These are phyloP conservation scores for Sporothrix pallida DNA, from an alignment of 2,329 filamentous ascomycete genomes.

Conservation along the genomic window DNA sequence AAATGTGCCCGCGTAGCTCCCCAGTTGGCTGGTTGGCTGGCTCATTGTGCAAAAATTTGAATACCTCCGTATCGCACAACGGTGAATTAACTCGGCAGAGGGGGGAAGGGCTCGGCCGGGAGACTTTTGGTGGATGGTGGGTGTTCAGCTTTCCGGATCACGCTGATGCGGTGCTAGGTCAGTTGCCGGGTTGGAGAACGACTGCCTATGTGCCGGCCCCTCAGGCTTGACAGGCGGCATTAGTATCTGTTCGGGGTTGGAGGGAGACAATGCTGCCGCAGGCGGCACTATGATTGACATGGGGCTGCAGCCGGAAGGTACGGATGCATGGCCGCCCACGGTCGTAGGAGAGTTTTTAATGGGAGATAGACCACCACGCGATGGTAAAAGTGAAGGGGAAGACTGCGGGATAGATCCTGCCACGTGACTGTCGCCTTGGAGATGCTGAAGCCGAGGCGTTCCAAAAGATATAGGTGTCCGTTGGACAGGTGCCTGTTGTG, in stretches of 20 bases:
- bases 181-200: constrained; percentile 5
- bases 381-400: constrained; percentile 52
- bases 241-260: constrained; percentile 61
- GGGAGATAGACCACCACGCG: constrained; percentile 57
- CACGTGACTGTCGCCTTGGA: constrained; percentile 35
- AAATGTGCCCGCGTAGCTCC: too few species aligned
- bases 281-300: constrained; percentile 61
- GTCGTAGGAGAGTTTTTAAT: constrained; percentile 58
- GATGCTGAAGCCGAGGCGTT: constrained; percentile 44
- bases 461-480: constrained; percentile 38
- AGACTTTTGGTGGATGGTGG: too few species aligned
- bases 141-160: background rate
- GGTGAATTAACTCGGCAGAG: too few species aligned
- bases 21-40: too few species aligned
- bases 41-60: too few species aligned
- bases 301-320: constrained; percentile 42
- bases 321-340: constrained; percentile 42
- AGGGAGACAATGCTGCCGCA: constrained; percentile 62
- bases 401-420: constrained; percentile 40
- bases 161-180: constrained; percentile 2
- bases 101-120: too few species aligned
- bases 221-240: constrained; percentile 65
- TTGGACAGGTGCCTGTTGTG: constrained; percentile 34
- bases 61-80: too few species aligned
- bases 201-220: constrained; percentile 43